A percentile compares a stretch with the other conserved stretches of the same genome.
phyloP scores from a whole-genome alignment of 1,284 basidiomycete species.

The Exsudoporus floridanus region DNA sequence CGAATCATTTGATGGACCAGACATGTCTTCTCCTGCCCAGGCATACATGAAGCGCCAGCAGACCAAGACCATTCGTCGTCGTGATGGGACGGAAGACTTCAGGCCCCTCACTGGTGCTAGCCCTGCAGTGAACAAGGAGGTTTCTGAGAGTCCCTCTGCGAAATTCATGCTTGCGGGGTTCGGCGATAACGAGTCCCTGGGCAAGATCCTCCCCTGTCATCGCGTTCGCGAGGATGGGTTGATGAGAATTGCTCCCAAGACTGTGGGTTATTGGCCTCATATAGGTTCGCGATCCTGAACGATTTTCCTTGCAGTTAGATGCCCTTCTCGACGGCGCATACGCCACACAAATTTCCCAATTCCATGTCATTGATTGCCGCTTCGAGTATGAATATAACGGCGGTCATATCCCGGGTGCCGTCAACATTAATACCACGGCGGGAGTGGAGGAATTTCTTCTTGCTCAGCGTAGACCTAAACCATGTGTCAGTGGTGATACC shows the following conservation, averaged over 20 bases:
- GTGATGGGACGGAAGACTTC: constrained; percentile 79
- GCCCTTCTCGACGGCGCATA: constrained; percentile 74
- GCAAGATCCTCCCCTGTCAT: constrained; percentile 93
- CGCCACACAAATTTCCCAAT: constrained; percentile 62
- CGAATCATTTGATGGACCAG: constrained; percentile 59
- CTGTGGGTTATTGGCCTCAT: constrained; percentile 51
- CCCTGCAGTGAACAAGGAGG: constrained; percentile 44
- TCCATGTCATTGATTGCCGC: constrained; percentile 90
- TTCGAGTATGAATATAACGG: constrained; percentile 97
- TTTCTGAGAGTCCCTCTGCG: constrained; percentile 56
- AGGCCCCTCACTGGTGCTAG: constrained; percentile 63
- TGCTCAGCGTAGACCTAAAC: constrained; percentile 60
- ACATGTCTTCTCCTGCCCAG: constrained; percentile 74
- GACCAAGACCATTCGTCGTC: constrained; percentile 66
- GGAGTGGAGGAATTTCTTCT: constrained; percentile 84
- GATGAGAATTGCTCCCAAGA: constrained; percentile 84
- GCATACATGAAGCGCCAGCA: constrained; percentile 74
- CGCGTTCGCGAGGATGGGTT: constrained; percentile 92
- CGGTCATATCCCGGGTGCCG: constrained; percentile 89
- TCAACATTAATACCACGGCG: constrained; percentile 87
- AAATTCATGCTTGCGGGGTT: constrained; percentile 66
- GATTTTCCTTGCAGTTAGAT: constrained; percentile 54
- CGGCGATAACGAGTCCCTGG: constrained; percentile 88
- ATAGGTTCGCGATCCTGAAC: constrained; percentile 2
- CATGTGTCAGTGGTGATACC: constrained; percentile 79